Evolutionary conservation across 805 yeast species (phyloP), one percentile per base, ranked within the genome.

Genomic region (Schwanniomyces sp.): DNA sequence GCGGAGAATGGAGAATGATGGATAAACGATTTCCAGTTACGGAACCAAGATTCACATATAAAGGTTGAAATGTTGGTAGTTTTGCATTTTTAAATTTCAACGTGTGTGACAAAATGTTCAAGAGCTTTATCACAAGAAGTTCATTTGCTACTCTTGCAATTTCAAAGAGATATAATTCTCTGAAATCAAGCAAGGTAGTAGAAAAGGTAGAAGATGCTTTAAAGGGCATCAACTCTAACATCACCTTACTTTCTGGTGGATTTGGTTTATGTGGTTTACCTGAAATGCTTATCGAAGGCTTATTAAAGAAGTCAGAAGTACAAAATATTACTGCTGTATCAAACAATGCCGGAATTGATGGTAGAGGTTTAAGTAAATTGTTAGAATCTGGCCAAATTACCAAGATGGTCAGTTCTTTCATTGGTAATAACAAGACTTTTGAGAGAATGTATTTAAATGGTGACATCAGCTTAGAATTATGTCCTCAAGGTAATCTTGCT

Each of bases 401-500:
- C 38, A 72, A 69, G 52, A 67, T 77, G 72, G 63, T 77, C 40
- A 68, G 69, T 50, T 73, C 79, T n/a, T 77, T 72, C 54, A 69
- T 77, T 36, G 82, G 81, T 11, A 65, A 63, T 26, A 74, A 75
- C 54, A 68, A 70, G 47, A 64, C 69, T 2, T 71, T 76, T 47
- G 74, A 73, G 50, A 55, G 57, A 39, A 52, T 68, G 53, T 77
- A 70, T 52, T 61, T 75, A 41, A 60, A 66, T 18, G 82, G 81
- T 10, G 52, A 67, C 42, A 61, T 77, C 37, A 78, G 74, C 49
- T 61, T 77, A 43, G 81, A 77, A 52, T 60, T 77, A 41, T 70
- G 75, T 14, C 82, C 82, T 3, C 82, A 77, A 53, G 82, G 82
- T 3, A 74, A 76, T n/a, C 57, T 77, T 25, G 81, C 80, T 9